Conservation (phyloP, 2,329 filamentous ascomycete species). For the Stemphylium vesicarium region DNA sequence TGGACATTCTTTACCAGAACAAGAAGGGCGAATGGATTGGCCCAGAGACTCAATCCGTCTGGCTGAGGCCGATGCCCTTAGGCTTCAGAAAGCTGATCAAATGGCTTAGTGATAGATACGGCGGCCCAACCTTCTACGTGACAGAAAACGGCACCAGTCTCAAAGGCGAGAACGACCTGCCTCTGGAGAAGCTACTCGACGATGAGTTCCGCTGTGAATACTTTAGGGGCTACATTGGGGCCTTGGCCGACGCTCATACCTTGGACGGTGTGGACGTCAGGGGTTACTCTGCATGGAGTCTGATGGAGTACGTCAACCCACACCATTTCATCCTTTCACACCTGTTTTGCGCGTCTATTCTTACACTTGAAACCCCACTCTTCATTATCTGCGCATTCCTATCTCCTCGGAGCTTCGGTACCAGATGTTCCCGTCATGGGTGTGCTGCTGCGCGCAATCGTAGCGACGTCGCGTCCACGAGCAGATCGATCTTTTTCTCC, state of each 20-base stretch:
- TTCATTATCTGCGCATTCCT: neutral
- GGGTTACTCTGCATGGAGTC: constrained; percentile 85
- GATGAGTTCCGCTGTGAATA: constrained; percentile 84
- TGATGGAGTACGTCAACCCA: constrained; percentile 70
- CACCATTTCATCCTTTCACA: constrained; percentile 14
- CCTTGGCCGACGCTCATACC: constrained; percentile 74
- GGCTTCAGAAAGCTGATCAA: constrained; percentile 75
- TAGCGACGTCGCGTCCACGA: neutral
- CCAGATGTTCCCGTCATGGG: neutral
- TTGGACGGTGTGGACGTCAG: constrained; percentile 78
- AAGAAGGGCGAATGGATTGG: constrained; percentile 78
- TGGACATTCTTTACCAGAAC: constrained; percentile 74
- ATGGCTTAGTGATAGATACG: constrained; percentile 71
- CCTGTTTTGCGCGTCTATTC: neutral
- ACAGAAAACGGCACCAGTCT: constrained; percentile 89
- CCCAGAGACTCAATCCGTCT: constrained; percentile 79
- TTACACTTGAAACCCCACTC: neutral
- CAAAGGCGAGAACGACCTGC: constrained; percentile 80
- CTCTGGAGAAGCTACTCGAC: constrained; percentile 72
- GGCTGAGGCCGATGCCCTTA: constrained; percentile 76
- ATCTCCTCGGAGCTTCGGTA: neutral
- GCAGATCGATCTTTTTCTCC: constrained; percentile 6
- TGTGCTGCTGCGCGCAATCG: neutral
- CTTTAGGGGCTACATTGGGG: constrained; percentile 77
- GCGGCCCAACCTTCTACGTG: constrained; percentile 78